These are phyloP conservation scores for Globisporangium iwayamae DNA, from an alignment of 352 stramenopile genomes.

Conservation along the genomic window DNA sequence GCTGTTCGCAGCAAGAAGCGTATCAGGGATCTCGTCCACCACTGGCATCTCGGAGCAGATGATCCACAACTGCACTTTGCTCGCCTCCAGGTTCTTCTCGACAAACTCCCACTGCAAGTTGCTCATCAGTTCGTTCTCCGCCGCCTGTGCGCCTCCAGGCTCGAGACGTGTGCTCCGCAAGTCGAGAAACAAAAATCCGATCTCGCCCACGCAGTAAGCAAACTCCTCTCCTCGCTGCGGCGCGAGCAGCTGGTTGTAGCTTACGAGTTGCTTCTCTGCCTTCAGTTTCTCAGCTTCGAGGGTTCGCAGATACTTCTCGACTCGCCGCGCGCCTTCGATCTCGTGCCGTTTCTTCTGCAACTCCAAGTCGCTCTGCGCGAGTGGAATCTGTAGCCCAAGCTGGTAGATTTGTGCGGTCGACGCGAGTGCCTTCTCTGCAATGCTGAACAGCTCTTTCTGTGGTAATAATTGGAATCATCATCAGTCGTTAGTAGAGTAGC, in stretches of 20 bases:
- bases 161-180: constrained; percentile 50
- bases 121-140: constrained; percentile 54
- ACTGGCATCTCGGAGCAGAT: constrained; percentile 54
- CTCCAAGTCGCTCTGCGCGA: constrained; percentile 35
- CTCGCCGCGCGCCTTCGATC: constrained; percentile 52
- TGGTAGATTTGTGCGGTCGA: constrained; percentile 45
- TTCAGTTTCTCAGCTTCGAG: constrained; percentile 51
- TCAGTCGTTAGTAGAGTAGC: no score
- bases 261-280: constrained; percentile 49
- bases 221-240: constrained; percentile 68
- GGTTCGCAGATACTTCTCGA: constrained; percentile 52
- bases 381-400: constrained; percentile 36
- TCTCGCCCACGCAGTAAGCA: constrained; percentile 31
- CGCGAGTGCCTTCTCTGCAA: constrained; percentile 49
- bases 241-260: constrained; percentile 54
- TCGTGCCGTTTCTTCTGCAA: constrained; percentile 64
- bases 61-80: constrained; percentile 31
- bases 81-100: constrained; percentile 33
- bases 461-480: no score
- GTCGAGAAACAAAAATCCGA: constrained; percentile 64
- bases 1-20: background rate
- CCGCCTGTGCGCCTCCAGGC: constrained; percentile 49
- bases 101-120: constrained; percentile 61
- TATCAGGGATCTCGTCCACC: constrained; percentile 26
- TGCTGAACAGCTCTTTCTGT: constrained; percentile 24